A percentile compares a stretch with the other conserved stretches of the same genome.
Evolutionary conservation across 177 flowering plant species (phyloP).

Genomic region (Viscum album): DNA sequence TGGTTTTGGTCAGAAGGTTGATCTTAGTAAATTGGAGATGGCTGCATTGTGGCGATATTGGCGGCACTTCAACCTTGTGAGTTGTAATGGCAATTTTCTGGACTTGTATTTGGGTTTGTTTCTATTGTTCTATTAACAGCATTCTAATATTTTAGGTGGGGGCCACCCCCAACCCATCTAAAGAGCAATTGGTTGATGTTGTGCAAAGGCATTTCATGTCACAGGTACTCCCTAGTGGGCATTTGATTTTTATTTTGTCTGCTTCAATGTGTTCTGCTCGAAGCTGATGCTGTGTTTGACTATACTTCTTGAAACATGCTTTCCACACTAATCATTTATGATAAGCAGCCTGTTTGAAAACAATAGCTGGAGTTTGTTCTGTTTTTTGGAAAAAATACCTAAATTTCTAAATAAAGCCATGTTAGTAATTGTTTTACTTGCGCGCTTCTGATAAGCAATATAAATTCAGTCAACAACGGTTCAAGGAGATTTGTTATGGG

Average conservation of each 20-base stretch:
- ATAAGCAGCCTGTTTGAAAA: too few relatives aligned
- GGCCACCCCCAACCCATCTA: constrained; percentile 69
- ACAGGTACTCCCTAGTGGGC: constrained; percentile 59
- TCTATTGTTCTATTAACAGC: background rate
- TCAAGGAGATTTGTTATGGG: too few relatives aligned
- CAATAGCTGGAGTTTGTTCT: too few relatives aligned
- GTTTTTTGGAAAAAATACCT: too few relatives aligned
- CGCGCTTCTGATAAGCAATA: too few relatives aligned
- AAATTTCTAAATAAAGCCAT: too few relatives aligned
- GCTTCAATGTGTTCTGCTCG: background rate
- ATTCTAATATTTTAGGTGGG: constrained; percentile 36
- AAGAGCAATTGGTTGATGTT: constrained; percentile 65
- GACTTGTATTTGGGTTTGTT: background rate
- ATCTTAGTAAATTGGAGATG: constrained; percentile 80
- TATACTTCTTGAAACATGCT: too few relatives aligned
- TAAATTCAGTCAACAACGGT: too few relatives aligned
- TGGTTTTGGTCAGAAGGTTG: constrained; percentile 61
- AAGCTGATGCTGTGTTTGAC: too few relatives aligned
- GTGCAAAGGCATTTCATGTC: constrained; percentile 90
- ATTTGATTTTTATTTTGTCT: background rate
- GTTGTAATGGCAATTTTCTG: constrained; percentile 14
- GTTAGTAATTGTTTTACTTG: too few relatives aligned
- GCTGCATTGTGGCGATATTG: constrained; percentile 77
- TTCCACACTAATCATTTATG: too few relatives aligned
- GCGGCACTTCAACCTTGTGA: constrained; percentile 88